A percentile compares a stretch with the other conserved stretches of the same genome.
These are phyloP conservation scores for Exophiala spinifera DNA, from an alignment of 2,329 filamentous ascomycete genomes.

Conservation along the genomic window DNA sequence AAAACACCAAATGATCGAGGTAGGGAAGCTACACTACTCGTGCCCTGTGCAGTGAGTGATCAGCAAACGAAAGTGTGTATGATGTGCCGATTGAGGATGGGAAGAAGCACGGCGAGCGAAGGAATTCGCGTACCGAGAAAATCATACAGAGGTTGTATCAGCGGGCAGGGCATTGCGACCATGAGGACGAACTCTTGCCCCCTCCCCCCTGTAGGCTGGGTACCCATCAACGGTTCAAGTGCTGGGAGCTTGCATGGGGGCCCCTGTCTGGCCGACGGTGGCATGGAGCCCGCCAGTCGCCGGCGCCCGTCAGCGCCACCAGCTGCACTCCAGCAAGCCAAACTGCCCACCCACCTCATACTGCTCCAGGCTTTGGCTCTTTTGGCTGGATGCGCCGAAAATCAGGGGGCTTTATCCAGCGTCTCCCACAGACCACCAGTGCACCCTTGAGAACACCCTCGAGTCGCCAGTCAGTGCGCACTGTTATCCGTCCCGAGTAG, in stretches of 20 bases:
- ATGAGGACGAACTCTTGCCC: not conserved
- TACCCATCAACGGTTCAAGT: not conserved
- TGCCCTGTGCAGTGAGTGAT: not conserved
- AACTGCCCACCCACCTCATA: not conserved
- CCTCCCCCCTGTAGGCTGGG: not conserved
- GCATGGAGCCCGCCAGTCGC: not conserved
- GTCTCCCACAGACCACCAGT: not conserved
- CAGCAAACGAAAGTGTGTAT: not conserved
- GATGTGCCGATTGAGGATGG: too few relatives aligned
- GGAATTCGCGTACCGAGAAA: not conserved
- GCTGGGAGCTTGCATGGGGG: not conserved
- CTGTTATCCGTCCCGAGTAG: too few relatives aligned
- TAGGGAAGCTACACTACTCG: too few relatives aligned
- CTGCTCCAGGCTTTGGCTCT: not conserved
- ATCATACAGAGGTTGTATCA: not conserved
- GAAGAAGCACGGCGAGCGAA: too few relatives aligned
- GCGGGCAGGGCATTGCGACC: not conserved
- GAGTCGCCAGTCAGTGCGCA: not conserved
- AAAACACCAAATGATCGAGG: too few relatives aligned
- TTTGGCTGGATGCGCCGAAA: not conserved
- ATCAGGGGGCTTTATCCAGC: not conserved
- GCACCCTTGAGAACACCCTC: not conserved
- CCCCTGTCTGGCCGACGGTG: not conserved
- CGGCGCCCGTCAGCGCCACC: not conserved
- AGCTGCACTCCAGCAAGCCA: slow-evolving; percentile 1